These are phyloP conservation scores for Phytophthora europaea DNA, from an alignment of 352 stramenopile species.

Conservation along the genomic window DNA sequence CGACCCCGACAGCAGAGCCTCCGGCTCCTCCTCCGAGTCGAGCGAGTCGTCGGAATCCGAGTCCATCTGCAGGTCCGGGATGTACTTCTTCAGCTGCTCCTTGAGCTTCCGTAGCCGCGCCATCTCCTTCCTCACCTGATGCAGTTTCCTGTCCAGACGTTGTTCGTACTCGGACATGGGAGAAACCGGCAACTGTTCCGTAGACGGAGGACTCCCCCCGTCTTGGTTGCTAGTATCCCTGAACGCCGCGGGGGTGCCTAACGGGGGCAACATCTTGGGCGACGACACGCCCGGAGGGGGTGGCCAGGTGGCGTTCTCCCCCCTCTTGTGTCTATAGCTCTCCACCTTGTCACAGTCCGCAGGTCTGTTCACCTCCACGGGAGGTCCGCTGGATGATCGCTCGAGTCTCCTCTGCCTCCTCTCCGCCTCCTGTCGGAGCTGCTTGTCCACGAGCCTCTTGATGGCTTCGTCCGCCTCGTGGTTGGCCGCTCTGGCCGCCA, in stretches of 20 bases:
- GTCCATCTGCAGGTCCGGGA: slow-evolving; percentile 54
- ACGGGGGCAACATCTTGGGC: slow-evolving; percentile 35
- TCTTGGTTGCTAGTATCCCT: slow-evolving; percentile 2
- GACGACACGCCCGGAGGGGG: slow-evolving; percentile 27
- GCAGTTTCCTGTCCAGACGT: slow-evolving; percentile 57
- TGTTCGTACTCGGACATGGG: slow-evolving; percentile 49
- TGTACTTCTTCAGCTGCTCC: slow-evolving; percentile 59
- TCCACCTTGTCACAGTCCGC: slow-evolving; percentile 25
- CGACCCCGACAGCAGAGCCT: slow-evolving; percentile 25
- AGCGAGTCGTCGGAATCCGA: slow-evolving; percentile 56
- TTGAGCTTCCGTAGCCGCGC: slow-evolving; percentile 48
- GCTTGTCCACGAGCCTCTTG: slow-evolving; percentile 60
- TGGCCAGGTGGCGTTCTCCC: slow-evolving; percentile 35
- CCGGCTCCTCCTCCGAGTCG: slow-evolving; percentile 40
- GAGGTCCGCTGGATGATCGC: slow-evolving; percentile 26
- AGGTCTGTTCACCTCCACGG: slow-evolving; percentile 29
- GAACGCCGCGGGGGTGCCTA: slow-evolving; percentile 27
- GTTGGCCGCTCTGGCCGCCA: slow-evolving; percentile 62
- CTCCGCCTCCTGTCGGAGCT: slow-evolving; percentile 45
- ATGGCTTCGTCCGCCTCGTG: slow-evolving; percentile 74
- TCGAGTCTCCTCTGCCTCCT: slow-evolving; percentile 30
- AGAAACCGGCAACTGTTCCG: slow-evolving; percentile 29
- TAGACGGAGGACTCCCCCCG: neutral
- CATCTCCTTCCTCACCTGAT: slow-evolving; percentile 54
- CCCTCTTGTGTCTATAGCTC: slow-evolving; percentile 22